Evolutionary conservation across 345 rosid species (phyloP).

Genomic region (Abelmoschus esculentus): DNA sequence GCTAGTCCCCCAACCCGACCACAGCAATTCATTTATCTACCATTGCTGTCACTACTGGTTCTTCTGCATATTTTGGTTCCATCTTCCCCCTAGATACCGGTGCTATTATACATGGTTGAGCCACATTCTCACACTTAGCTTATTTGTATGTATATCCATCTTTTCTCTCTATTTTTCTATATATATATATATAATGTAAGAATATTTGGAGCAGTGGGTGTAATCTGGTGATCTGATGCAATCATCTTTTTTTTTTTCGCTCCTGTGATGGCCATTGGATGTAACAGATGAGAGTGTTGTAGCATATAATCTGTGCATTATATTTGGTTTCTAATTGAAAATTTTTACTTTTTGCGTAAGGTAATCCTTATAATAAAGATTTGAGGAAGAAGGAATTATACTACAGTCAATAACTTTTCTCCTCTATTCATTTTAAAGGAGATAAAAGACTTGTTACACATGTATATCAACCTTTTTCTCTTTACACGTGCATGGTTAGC

Average conservation of each 20-base stretch:
- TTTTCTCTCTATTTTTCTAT: not conserved
- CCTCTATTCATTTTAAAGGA: too few relatives aligned
- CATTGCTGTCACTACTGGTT: conserved; percentile 27
- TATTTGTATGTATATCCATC: conserved; percentile 16
- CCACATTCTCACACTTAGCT: conserved; percentile 1
- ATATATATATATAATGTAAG: not conserved
- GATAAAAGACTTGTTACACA: too few relatives aligned
- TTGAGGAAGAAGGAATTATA: too few relatives aligned
- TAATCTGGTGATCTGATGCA: conserved; percentile 19
- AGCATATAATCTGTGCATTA: not conserved
- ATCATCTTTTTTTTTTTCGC: conserved; percentile 19
- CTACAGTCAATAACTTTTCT: not conserved
- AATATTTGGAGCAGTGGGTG: not conserved
- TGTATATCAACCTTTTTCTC: too few relatives aligned
- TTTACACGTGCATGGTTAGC: too few relatives aligned
- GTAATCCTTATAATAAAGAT: too few relatives aligned
- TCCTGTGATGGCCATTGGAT: conserved; percentile 18
- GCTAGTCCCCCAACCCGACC: conserved; percentile 24
- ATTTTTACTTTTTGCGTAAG: not conserved
- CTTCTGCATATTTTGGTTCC: conserved; percentile 20
- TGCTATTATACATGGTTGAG: not conserved
- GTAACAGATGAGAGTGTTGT: conserved; percentile 7
- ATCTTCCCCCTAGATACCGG: conserved; percentile 17
- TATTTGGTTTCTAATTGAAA: not conserved
- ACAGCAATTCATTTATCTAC: conserved; percentile 14